Base-by-base conservation (phyloP, 108 stramenopile genomes). In the Cylindrotheca fusiformis region DNA sequence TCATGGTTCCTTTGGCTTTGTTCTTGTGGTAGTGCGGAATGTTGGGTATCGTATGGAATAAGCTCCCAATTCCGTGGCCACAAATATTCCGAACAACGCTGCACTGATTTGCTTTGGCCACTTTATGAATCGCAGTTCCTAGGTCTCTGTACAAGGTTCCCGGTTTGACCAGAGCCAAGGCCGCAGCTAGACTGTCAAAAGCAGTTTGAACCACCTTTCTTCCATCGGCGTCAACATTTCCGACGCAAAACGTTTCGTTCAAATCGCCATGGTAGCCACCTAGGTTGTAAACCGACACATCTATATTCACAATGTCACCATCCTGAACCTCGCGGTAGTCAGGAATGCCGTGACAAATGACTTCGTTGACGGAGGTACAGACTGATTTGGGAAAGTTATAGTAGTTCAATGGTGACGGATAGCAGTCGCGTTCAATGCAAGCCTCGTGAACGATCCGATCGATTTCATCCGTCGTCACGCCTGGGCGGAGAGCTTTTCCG, bases 391-490 rank as follows among this genome's bases (percentile, higher is more conserved):
- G 98, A 63, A 97, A 83, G 79, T 95, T 91, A 70, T 95, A 94
- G 74, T 99, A 99, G 77, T 97, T 99, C 52, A 99, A 67, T 1
- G 99, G 98, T 23, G 90, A 90, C 4, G 99, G 99, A 72, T 99
- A 99, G 27, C 95, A 95, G 23, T 81, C 88, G 31, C 95, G 68
- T 58, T 93, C 95, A 48, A 99, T 74, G 31, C 69, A 79, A 8
- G 91, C 95, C 68, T 96, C 97, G 68, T 98, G 96, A 25, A 90
- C 86, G 31, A 95, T 83, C 19, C 90, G 79, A 72, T 99, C 99
- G 66, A 99, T 95, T 62, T 98, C 97, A 74, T 99, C 99, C 10
- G 96, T 96, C 18, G 97, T 99, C 21, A 97, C 94, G 49, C 98
- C 99, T 8, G 86, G 88, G 19, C 76, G 60, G 5, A 97, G 58